Evolutionary conservation across 2,329 filamentous ascomycete species (phyloP), one percentile per base, ranked within the genome.

Genomic region (Xylariaceae sp.): DNA sequence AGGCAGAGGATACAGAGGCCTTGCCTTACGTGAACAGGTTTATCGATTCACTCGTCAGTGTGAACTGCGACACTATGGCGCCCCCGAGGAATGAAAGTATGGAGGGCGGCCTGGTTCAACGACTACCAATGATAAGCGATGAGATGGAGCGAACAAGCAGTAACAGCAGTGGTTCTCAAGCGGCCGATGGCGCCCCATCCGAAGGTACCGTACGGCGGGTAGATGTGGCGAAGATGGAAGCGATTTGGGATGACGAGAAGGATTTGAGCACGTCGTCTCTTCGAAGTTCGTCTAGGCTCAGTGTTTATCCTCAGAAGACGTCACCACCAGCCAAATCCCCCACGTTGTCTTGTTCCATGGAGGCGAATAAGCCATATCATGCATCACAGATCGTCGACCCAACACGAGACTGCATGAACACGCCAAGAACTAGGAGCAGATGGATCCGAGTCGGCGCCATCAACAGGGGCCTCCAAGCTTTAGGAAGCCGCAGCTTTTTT

Each of bases 401-500:
- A 15, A 32, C 52, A 39, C 57, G 59, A 16, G 61, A 64, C 49
- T 63, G 58, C 55, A 53, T 61, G 49, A 59, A 49, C 57, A 54
- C 57, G 51, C 12, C 61, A 53, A 70, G 68, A 55, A 63, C 70
- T 5, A 59, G 67, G 21, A 68, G 66, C 40, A 68, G 70, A 50
- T 74, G 73, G 73, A 61, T 67, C 21, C 71, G 66, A 54, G 67
- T 70, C 7, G 65, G 70, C 7, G 62, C 63, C 30, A 63, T 71
- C 50, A 74, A 72, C 58, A 68, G 68, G 41, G 70, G 71, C 12
- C 62, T 70, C 22, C 65, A 72, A 60, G 68, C 71, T 16, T 70
- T 73, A 53, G 70, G 74, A 8, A 68, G 76, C 50, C 72, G 74
- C 39, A 75, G 68, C 51, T 67, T 77, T 50, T 78, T 79, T 61